phyloP scores from a whole-genome alignment of 441 rosid species.

The Adansonia madagascariensis region DNA sequence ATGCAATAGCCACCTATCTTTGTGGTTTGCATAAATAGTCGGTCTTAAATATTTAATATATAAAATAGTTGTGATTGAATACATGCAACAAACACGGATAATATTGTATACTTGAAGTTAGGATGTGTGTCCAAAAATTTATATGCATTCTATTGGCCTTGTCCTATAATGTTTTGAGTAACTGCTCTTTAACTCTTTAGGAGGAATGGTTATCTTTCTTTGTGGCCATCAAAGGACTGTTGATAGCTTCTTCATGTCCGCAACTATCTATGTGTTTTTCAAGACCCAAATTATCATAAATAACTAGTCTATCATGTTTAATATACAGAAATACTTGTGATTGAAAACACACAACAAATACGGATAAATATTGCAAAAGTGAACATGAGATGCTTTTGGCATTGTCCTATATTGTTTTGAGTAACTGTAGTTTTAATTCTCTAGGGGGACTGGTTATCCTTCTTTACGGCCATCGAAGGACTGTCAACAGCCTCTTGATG shows the following conservation, averaged over 20 bases:
- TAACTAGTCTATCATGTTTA: neutral
- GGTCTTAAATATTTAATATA: neutral
- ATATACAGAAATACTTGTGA: neutral
- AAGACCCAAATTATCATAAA: neutral
- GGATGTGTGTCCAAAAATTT: neutral
- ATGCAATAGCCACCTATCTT: neutral
- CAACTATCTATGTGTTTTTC: slow-evolving; percentile 22
- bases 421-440: slow-evolving; percentile 16
- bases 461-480: slow-evolving; percentile 73
- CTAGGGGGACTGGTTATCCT: slow-evolving; percentile 77
- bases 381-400: neutral
- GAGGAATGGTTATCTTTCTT: slow-evolving; percentile 68
- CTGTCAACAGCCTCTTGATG: slow-evolving; percentile 75
- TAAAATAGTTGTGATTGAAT: neutral
- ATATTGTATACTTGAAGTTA: neutral
- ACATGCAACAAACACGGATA: neutral
- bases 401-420: neutral
- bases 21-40: neutral
- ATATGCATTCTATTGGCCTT: neutral
- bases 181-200: slow-evolving; percentile 33
- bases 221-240: slow-evolving; percentile 77
- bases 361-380: neutral
- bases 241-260: slow-evolving; percentile 73
- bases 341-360: neutral
- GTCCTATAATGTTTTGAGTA: neutral